Evolutionary conservation across 257 asterid genomes (phyloP), one percentile per base, ranked within the genome.

Genomic region (Coffea eugenioides): DNA sequence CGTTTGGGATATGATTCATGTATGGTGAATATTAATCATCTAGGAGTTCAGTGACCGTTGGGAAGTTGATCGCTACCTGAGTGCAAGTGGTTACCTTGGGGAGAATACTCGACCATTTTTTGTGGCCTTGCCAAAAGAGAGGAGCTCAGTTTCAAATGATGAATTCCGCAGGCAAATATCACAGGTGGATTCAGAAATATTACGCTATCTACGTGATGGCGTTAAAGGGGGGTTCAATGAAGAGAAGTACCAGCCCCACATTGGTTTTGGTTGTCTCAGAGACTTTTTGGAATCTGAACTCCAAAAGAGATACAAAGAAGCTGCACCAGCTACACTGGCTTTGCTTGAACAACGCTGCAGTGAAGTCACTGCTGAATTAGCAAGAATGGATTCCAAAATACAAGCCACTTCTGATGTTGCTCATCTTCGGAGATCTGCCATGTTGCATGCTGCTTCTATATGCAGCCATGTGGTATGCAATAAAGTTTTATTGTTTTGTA

Each of bases 71-170:
- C 93, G 97, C 67, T 96, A 96, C 89, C 85, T 96, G 86, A 93
- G 98, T 89, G 97, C 98, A 75, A 92, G 95, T 78, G 99, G 99
- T 69, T 95, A 94, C 85, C 97, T 96, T 77, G 99, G 99, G 73
- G 99, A 94, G 83, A 90, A 87, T 82, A 91, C 96, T 31, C 86
- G 79, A 21, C 99, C 99, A 1, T 96, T 88, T 82, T 96, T 94
- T 80, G 98, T 96, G 59, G 98, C 99, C 39, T 87, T 96, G 79
- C 98, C 99, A 66, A 96, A 96, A 81, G 99, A 96, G 61, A 91
- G 92, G 88, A 84, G 85, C 82, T 71, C 89, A 77, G 90, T 94
- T 68, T 83, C 97, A 69, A 94, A 94, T 80, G 99, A 96, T 34
- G 98, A 96, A 88, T 96, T 96, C 80, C 99, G 97, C 62, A 89